Percentiles rank a stretch among this genome's conserved stretches.
Conservation (phyloP, 371 early-diverging fungal genomes). For the Globomyces sp. region DNA sequence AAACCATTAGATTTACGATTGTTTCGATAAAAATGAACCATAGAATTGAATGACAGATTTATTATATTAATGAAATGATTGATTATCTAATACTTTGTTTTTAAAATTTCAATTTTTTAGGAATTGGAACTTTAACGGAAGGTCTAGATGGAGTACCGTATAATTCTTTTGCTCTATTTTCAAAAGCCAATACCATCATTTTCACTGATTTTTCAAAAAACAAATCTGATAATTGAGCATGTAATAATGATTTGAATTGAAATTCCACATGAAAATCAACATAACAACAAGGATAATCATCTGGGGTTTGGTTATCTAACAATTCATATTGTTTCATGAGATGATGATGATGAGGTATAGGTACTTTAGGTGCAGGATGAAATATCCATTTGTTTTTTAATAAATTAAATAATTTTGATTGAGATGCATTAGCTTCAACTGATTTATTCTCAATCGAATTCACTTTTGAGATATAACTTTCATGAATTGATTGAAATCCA, state of each 20-base stretch:
- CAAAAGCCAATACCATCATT: slow-evolving; percentile 65
- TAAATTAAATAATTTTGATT: not conserved
- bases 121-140: not conserved
- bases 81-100: too few relatives aligned
- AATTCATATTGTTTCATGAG: slow-evolving; percentile 20
- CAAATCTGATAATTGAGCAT: slow-evolving; percentile 63
- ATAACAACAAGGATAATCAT: slow-evolving; percentile 55
- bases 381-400: not conserved
- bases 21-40: slow-evolving; percentile 5
- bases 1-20: slow-evolving; percentile 28
- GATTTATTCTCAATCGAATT: slow-evolving; percentile 12
- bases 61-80: too few relatives aligned
- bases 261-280: slow-evolving; percentile 65
- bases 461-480: slow-evolving; percentile 54
- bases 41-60: too few relatives aligned
- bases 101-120: too few relatives aligned
- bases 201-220: slow-evolving; percentile 70
- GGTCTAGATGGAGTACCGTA: slow-evolving; percentile 31
- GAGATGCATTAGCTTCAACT: slow-evolving; percentile 17
- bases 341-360: not conserved
- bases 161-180: slow-evolving; percentile 55
- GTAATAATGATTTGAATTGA: slow-evolving; percentile 67
- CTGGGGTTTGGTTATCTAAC: slow-evolving; percentile 31
- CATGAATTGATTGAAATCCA: slow-evolving; percentile 63
- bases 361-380: not conserved